A percentile compares a stretch with the other conserved stretches of the same genome.
Conservation (phyloP, 2,329 filamentous ascomycete species). For the Microdochium bolleyi region DNA sequence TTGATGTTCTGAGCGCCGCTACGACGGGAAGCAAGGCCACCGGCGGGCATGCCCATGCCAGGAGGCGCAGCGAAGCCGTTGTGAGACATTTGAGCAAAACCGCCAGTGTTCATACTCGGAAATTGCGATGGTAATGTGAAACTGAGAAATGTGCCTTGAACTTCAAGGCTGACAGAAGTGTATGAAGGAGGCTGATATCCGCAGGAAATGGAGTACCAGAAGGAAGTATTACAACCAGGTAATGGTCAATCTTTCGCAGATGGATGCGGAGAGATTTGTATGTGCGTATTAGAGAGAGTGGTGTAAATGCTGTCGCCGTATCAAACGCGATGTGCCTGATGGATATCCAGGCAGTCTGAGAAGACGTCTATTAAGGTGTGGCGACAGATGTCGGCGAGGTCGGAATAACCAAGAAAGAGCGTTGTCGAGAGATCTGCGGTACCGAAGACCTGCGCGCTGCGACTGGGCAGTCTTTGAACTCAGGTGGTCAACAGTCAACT, state of each 20-base stretch:
- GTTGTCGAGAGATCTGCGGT: not conserved
- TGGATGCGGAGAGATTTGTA: not conserved
- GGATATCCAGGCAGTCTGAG: slow-evolving; percentile 16
- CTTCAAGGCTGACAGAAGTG: slow-evolving; percentile 6
- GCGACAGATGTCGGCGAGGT: slow-evolving; percentile 1
- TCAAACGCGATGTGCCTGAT: slow-evolving; percentile 22
- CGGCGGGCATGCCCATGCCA: slow-evolving; percentile 66
- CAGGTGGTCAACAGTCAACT: not conserved
- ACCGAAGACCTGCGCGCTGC: not conserved
- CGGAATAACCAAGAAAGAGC: not conserved
- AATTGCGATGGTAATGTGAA: not conserved
- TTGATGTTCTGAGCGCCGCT: slow-evolving; percentile 82
- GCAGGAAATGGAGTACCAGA: slow-evolving; percentile 14
- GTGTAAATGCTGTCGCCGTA: slow-evolving; percentile 10
- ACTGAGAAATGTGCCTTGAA: not conserved
- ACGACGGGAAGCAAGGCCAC: slow-evolving; percentile 76
- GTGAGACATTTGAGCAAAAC: slow-evolving; percentile 99
- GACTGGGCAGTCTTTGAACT: not conserved
- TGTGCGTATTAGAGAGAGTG: not conserved
- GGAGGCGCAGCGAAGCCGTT: slow-evolving; percentile 65
- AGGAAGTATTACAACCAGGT: slow-evolving; percentile 22
- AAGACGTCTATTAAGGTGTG: slow-evolving; percentile 11
- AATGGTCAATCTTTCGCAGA: slow-evolving; percentile 4
- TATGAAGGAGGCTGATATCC: slow-evolving; percentile 15
- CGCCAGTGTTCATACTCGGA: slow-evolving; percentile 79